Percentiles rank a stretch among this genome's conserved stretches.
These are phyloP conservation scores for Sesbania bispinosa DNA, from an alignment of 306 rosid species.

Conservation along the genomic window DNA sequence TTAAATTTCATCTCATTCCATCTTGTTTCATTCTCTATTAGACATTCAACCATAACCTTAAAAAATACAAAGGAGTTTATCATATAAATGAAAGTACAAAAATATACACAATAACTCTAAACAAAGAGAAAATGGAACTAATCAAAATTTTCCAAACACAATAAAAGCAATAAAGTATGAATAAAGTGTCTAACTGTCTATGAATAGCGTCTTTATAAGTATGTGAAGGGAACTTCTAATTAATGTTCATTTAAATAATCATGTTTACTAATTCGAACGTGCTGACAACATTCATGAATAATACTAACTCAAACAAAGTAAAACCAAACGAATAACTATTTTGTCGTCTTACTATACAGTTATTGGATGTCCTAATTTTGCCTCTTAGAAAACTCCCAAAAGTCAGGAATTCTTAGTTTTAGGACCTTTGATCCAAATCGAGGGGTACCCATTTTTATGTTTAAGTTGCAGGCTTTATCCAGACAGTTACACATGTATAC, in stretches of 20 bases:
- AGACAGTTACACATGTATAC: neutral
- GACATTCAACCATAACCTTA: too few relatives aligned
- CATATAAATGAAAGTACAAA: too few relatives aligned
- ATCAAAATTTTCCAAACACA: too few relatives aligned
- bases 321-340: neutral
- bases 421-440: conserved; percentile 14
- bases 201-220: neutral
- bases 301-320: too few relatives aligned
- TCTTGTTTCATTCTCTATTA: too few relatives aligned
- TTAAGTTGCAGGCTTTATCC: conserved; percentile 16
- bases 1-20: too few relatives aligned
- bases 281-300: neutral
- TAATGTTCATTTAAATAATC: neutral
- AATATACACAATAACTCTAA: too few relatives aligned
- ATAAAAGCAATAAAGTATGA: too few relatives aligned
- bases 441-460: conserved; percentile 11
- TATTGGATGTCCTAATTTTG: neutral
- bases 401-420: conserved; percentile 25
- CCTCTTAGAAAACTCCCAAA: conserved; percentile 29
- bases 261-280: neutral
- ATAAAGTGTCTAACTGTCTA: neutral
- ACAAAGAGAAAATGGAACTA: too few relatives aligned
- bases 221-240: neutral
- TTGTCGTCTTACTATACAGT: too few relatives aligned
- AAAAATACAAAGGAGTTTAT: too few relatives aligned